Percentiles rank a stretch among this genome's conserved stretches.
Evolutionary conservation across 148 eudicot species (phyloP).

Genomic region (Bassia scoparia): DNA sequence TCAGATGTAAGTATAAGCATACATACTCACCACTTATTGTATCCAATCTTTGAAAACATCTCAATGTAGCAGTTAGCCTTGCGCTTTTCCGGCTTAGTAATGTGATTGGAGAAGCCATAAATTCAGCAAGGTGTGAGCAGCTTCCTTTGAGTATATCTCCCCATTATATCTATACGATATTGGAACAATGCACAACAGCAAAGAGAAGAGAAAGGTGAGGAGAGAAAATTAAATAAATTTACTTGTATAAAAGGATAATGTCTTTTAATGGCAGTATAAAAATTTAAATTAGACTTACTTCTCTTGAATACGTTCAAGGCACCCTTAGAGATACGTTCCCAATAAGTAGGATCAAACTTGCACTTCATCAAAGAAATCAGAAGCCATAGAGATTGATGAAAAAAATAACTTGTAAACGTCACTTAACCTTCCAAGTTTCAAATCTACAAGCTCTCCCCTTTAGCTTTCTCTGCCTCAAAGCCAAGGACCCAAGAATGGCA

Average conservation of each 20-base stretch:
- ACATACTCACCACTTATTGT: constrained; percentile 59
- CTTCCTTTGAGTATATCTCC: constrained; percentile 89
- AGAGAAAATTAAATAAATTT: neutral
- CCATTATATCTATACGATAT: constrained; percentile 64
- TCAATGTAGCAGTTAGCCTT: constrained; percentile 86
- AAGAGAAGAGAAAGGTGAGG: neutral
- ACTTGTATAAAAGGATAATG: too few species aligned
- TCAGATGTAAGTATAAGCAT: neutral
- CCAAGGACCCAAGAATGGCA: constrained; percentile 28
- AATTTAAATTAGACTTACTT: constrained; percentile 47
- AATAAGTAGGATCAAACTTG: constrained; percentile 61
- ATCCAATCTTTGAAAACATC: constrained; percentile 90
- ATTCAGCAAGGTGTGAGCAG: constrained; percentile 81
- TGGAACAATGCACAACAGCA: too few species aligned
- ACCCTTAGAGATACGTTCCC: constrained; percentile 77
- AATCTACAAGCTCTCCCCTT: constrained; percentile 36
- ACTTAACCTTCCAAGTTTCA: constrained; percentile 45
- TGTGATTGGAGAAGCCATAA: constrained; percentile 90
- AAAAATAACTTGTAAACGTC: constrained; percentile 25
- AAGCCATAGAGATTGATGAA: too few species aligned
- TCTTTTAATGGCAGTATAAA: neutral
- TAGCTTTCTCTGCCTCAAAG: constrained; percentile 18
- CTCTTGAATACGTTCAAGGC: constrained; percentile 78
- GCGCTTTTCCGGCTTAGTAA: constrained; percentile 73
- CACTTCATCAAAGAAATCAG: constrained; percentile 70